phyloP scores from a whole-genome alignment of 2,329 filamentous ascomycete genomes.

The Hypoxylon sp. region DNA sequence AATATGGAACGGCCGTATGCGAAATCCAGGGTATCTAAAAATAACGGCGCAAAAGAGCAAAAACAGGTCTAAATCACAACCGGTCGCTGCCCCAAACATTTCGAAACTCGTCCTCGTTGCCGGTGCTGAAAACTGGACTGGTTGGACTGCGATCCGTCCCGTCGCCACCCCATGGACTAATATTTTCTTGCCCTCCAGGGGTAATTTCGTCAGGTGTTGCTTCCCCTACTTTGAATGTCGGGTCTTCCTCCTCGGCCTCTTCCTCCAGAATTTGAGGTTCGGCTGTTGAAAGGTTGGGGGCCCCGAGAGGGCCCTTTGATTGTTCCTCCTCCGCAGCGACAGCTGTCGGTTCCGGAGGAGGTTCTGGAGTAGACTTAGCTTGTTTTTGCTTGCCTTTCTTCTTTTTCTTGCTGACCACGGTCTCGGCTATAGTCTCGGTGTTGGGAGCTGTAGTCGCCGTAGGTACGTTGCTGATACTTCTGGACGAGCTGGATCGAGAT shows the following conservation, averaged over 20 bases:
- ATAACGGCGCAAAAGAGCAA: conserved; percentile 42
- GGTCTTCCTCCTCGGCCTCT: conserved; percentile 54
- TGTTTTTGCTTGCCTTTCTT: conserved; percentile 55
- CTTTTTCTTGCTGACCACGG: conserved; percentile 49
- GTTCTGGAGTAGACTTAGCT: conserved; percentile 41
- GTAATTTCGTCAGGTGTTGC: conserved; percentile 47
- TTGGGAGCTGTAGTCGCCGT: conserved; percentile 42
- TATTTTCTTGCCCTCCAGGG: conserved; percentile 35
- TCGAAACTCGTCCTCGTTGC: conserved; percentile 50
- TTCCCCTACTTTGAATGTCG: conserved; percentile 47
- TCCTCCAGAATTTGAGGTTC: conserved; percentile 54
- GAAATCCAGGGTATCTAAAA: conserved; percentile 45
- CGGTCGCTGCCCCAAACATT: conserved; percentile 52
- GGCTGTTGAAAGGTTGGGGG: conserved; percentile 52
- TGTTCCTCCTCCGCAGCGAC: conserved; percentile 51
- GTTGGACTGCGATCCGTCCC: conserved; percentile 17
- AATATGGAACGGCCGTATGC: conserved; percentile 28
- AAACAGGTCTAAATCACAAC: conserved; percentile 40
- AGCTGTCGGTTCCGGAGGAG: conserved; percentile 48
- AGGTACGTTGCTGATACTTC: conserved; percentile 52
- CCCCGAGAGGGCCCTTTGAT: conserved; percentile 53
- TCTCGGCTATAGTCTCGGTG: conserved; percentile 49
- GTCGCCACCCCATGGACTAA: conserved; percentile 27
- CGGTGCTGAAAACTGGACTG: conserved; percentile 47
- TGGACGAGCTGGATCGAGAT: conserved; percentile 48